Evolutionary conservation across 176 grass and related monocot species (phyloP).

Genomic region (Carex cristatella): DNA sequence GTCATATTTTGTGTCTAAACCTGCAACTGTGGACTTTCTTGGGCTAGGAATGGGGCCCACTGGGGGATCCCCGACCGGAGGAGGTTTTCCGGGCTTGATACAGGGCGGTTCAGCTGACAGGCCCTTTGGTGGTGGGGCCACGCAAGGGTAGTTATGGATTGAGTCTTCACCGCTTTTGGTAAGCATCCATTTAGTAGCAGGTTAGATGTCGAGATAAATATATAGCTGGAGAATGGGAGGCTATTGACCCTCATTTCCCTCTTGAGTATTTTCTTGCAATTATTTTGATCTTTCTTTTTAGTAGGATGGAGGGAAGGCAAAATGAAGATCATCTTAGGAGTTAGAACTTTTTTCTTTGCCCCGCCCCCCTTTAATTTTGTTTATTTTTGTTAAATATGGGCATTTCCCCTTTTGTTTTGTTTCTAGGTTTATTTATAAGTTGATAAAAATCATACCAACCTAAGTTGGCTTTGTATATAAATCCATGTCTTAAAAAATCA

Average conservation of each 20-base stretch:
- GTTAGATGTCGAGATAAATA: conserved; percentile 3
- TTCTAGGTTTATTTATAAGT: conserved; percentile 20
- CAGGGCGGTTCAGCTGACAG: conserved; percentile 21
- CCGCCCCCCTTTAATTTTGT: conserved; percentile 12
- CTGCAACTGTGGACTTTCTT: conserved; percentile 79
- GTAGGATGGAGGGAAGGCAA: not conserved
- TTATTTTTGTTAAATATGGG: conserved; percentile 27
- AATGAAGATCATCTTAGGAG: conserved; percentile 21
- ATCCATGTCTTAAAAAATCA: not conserved
- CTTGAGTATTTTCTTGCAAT: conserved; percentile 8
- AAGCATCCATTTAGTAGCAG: conserved; percentile 32
- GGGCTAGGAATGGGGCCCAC: conserved; percentile 68
- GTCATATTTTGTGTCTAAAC: conserved; percentile 51
- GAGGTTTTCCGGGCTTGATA: conserved; percentile 41
- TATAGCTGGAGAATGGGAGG: not conserved
- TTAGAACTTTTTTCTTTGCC: not conserved
- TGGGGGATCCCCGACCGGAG: conserved; percentile 31
- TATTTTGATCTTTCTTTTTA: not conserved
- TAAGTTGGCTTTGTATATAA: conserved; percentile 21
- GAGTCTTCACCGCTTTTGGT: not conserved
- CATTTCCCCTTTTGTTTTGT: conserved; percentile 13
- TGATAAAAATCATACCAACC: conserved; percentile 10
- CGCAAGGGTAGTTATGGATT: conserved; percentile 27
- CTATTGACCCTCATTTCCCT: conserved; percentile 24
- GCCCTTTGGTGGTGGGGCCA: conserved; percentile 27